Conservation (phyloP, 2,329 filamentous ascomycete species). For the Nakataea oryzae region DNA sequence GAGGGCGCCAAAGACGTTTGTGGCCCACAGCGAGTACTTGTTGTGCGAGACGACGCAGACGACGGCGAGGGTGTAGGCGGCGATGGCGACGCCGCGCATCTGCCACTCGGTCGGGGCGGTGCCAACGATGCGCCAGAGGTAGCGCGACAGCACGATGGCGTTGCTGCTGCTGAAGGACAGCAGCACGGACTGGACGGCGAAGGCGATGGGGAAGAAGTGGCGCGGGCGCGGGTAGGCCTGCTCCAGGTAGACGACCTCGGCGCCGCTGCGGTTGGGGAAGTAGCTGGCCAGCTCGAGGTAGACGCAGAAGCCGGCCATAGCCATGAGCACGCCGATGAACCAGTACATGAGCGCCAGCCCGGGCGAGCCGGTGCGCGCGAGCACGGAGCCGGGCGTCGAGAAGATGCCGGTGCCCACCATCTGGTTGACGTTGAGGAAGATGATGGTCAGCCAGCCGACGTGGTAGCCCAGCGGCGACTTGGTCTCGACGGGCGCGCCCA, state of each 20-base stretch:
- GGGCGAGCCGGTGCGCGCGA: conserved; percentile 48
- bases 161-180: conserved; percentile 59
- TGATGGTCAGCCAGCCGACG: conserved; percentile 42
- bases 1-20: conserved; percentile 42
- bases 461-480: conserved; percentile 49
- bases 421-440: conserved; percentile 49
- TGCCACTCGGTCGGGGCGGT: conserved; percentile 47
- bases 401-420: conserved; percentile 56
- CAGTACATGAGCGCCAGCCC: conserved; percentile 55
- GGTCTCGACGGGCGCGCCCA: conserved; percentile 49
- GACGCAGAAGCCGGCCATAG: conserved; percentile 40
- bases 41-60: conserved; percentile 40
- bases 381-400: conserved; percentile 50
- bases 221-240: conserved; percentile 55
- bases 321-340: conserved; percentile 51
- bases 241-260: conserved; percentile 58
- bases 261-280: conserved; percentile 56
- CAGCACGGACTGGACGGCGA: conserved; percentile 52
- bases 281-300: conserved; percentile 56
- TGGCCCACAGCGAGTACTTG: conserved; percentile 38
- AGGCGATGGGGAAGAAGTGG: conserved; percentile 54
- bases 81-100: conserved; percentile 55
- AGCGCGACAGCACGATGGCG: conserved; percentile 52
- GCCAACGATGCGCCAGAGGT: conserved; percentile 48
- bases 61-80: conserved; percentile 48